Conservation (phyloP, 495 filamentous ascomycete species). For the Entonaema liquescens region DNA sequence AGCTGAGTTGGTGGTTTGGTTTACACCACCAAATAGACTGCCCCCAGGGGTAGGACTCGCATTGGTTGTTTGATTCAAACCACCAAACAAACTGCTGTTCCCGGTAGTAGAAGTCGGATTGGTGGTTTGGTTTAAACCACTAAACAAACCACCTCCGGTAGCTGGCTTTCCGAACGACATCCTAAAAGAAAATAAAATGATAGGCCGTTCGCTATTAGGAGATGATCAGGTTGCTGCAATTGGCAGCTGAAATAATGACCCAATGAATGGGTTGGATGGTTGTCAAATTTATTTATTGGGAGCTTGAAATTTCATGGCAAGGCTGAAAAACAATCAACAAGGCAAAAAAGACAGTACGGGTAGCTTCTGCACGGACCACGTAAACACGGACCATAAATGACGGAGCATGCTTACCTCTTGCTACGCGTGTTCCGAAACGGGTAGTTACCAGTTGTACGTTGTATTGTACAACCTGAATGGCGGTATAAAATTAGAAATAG, state of each 20-base stretch:
- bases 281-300: constrained; percentile 2
- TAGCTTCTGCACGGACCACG: constrained; percentile 39
- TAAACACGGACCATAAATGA: neutral
- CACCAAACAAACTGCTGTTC: no score
- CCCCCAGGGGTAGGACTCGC: constrained; percentile 20
- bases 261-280: constrained; percentile 10
- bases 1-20: constrained; percentile 15
- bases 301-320: constrained; percentile 36
- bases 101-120: constrained; percentile 18
- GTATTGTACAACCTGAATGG: no score
- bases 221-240: constrained; percentile 20
- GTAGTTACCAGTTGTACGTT: no score
- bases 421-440: neutral
- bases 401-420: neutral
- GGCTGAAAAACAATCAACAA: constrained; percentile 51
- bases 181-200: constrained; percentile 7
- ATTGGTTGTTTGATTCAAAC: neutral
- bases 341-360: constrained; percentile 21
- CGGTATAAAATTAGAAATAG: no score
- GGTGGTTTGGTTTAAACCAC: neutral
- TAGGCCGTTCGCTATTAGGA: neutral
- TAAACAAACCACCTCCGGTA: constrained; percentile 25
- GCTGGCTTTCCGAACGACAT: constrained; percentile 44
- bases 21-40: constrained; percentile 20
- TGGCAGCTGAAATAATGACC: constrained; percentile 22